phyloP scores from a whole-genome alignment of 495 filamentous ascomycete species.

The Venustampulla echinocandica region DNA sequence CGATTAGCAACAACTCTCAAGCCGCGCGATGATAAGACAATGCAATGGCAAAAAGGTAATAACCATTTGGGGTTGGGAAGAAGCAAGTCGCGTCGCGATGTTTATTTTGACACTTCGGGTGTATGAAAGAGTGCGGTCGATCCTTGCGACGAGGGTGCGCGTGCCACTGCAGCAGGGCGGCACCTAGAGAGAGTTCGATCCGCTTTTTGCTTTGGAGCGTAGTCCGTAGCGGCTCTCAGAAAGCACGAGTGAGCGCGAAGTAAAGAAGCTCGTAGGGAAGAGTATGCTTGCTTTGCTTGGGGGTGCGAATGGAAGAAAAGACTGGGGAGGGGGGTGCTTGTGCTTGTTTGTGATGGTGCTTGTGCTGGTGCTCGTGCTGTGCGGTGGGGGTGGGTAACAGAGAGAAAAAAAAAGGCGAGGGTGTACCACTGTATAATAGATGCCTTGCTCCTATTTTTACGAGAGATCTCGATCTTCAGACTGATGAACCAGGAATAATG shows the following conservation, averaged over 20 bases:
- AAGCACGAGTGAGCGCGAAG: slow-evolving; percentile 4
- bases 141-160: slow-evolving; percentile 25
- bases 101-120: slow-evolving; percentile 19
- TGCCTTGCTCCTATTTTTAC: slow-evolving; percentile 24
- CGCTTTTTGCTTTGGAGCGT: slow-evolving; percentile 13
- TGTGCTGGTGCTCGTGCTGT: not conserved
- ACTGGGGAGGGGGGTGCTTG: not conserved
- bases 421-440: slow-evolving; percentile 25
- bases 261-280: too few relatives aligned
- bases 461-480: slow-evolving; percentile 18
- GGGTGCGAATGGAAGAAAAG: slow-evolving; percentile 7
- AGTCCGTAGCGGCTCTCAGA: slow-evolving; percentile 8
- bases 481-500: slow-evolving; percentile 5
- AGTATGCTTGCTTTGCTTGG: too few relatives aligned
- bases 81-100: slow-evolving; percentile 24
- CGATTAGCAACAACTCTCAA: slow-evolving; percentile 18
- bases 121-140: slow-evolving; percentile 19
- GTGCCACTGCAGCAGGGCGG: slow-evolving; percentile 10
- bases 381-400: not conserved
- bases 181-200: slow-evolving; percentile 21
- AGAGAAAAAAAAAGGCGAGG: slow-evolving; percentile 18
- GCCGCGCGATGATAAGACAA: slow-evolving; percentile 5
- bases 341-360: not conserved
- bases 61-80: slow-evolving; percentile 23
- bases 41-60: slow-evolving; percentile 20